Base-by-base conservation (phyloP, 768 basidiomycete genomes). In the Mycena epipterygia region DNA sequence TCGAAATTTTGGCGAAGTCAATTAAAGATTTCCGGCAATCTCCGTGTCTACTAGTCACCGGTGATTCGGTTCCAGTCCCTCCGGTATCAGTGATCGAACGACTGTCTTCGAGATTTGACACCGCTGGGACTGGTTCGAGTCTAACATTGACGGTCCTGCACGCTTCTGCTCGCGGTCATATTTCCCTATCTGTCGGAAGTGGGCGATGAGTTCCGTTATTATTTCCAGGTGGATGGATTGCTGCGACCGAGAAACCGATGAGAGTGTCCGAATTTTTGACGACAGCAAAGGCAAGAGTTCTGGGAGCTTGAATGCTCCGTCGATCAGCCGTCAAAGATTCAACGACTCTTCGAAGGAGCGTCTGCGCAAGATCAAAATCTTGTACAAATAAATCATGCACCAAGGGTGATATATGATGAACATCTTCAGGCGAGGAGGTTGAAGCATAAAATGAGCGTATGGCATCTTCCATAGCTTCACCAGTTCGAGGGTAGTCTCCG, bases 251-350 rank as follows among this genome's bases (percentile, higher is more conserved):
- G 35, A 13, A 16, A 63, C n/a, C 25, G 19, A 30, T 9, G 46
- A 49, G 25, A 61, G 46, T 61, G 35, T 49, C 46, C 5, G 60
- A 61, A 27, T 49, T 27, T 61, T 49, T 61, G 8, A 32, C 60
- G 13, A 61, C n/a, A 29, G 62, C 49, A 14, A 63, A 51, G 21
- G 35, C 21, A 19, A 63, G 35, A 14, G 23, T 46, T 5, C 23
- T 52, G 0, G 35, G 35, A 42, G 21, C 23, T n/a, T n/a, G n/a
- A n/a, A n/a, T n/a, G n/a, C 23, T 21, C 14, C 2, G 14, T 9
- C 21, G 21, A 33, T 32, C 29, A 6, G 13, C 30, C 35, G 21
- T 51, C 12, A 63, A 19, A 25, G 48, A 52, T 35, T 39, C 39
- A 8, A 52, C 35, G 27, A 39, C 51, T 17, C 33, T 42, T 41